phyloP scores from a whole-genome alignment of 805 yeast species.

The Lachancea lanzarotensis region DNA sequence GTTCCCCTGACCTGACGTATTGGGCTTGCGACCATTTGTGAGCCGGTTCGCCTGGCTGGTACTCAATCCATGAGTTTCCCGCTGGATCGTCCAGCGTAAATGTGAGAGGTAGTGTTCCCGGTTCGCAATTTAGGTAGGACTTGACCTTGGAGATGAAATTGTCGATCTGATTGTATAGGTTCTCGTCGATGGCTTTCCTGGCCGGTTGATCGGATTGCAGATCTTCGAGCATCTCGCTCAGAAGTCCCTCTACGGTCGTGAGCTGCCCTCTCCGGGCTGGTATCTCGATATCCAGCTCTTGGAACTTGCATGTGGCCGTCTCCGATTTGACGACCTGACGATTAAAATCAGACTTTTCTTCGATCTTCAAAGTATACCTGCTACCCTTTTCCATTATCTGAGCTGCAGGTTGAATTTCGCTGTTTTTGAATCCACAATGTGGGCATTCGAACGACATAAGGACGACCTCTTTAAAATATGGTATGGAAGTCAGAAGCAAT shows the following conservation, averaged over 20 bases:
- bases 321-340: slow-evolving; percentile 92
- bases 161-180: slow-evolving; percentile 65
- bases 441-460: slow-evolving; percentile 94
- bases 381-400: slow-evolving; percentile 85
- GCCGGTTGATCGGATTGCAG: slow-evolving; percentile 73
- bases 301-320: slow-evolving; percentile 69
- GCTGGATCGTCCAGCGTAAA: slow-evolving; percentile 85
- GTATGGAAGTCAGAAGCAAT: slow-evolving; percentile 79
- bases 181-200: slow-evolving; percentile 70
- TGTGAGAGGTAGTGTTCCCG: slow-evolving; percentile 66
- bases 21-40: slow-evolving; percentile 87
- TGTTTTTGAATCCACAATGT: slow-evolving; percentile 85
- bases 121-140: slow-evolving; percentile 57
- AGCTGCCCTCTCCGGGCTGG: slow-evolving; percentile 94
- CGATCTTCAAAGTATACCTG: slow-evolving; percentile 63
- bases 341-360: slow-evolving; percentile 63
- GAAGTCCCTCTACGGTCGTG: slow-evolving; percentile 85
- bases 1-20: slow-evolving; percentile 80
- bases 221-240: slow-evolving; percentile 78
- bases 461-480: slow-evolving; percentile 84
- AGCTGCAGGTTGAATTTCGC: slow-evolving; percentile 95
- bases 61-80: slow-evolving; percentile 96
- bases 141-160: slow-evolving; percentile 57
- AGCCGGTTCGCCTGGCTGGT: slow-evolving; percentile 74
- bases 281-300: slow-evolving; percentile 84